These are phyloP conservation scores for Aspergillus oerlinghausenensis DNA, from an alignment of 2,329 filamentous ascomycete species.

Conservation along the genomic window DNA sequence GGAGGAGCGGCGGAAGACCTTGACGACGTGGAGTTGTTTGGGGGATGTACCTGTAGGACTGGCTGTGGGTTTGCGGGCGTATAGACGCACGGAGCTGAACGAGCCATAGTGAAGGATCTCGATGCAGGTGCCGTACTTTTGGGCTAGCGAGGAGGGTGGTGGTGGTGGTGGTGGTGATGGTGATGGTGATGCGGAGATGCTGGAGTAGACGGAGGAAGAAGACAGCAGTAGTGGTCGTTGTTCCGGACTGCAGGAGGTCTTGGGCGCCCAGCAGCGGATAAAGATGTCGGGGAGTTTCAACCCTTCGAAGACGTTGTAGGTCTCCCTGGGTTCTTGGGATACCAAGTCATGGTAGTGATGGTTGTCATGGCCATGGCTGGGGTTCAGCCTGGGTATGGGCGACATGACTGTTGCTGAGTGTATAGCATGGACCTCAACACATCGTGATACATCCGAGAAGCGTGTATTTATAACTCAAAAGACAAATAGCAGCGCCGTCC, in stretches of 20 bases:
- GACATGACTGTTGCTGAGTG: background rate
- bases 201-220: background rate
- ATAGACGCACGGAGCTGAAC: constrained; percentile 22
- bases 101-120: constrained; percentile 26
- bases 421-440: background rate
- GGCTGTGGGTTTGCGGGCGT: constrained; percentile 9
- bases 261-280: constrained; percentile 2
- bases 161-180: background rate
- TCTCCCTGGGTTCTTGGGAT: background rate
- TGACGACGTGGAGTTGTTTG: constrained; percentile 21
- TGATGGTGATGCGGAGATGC: constrained; percentile 3
- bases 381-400: background rate
- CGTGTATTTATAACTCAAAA: background rate
- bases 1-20: constrained; percentile 24
- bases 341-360: constrained; percentile 2
- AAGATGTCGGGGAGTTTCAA: constrained; percentile 1
- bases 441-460: background rate
- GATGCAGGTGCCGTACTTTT: constrained; percentile 23
- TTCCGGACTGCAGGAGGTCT: constrained; percentile 1
- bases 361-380: background rate
- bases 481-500: background rate
- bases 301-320: background rate
- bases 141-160: constrained; percentile 9
- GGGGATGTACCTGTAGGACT: background rate
- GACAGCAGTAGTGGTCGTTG: constrained; percentile 12